Conservation (phyloP, 805 yeast species). For the Martiniozyma abietophila region DNA sequence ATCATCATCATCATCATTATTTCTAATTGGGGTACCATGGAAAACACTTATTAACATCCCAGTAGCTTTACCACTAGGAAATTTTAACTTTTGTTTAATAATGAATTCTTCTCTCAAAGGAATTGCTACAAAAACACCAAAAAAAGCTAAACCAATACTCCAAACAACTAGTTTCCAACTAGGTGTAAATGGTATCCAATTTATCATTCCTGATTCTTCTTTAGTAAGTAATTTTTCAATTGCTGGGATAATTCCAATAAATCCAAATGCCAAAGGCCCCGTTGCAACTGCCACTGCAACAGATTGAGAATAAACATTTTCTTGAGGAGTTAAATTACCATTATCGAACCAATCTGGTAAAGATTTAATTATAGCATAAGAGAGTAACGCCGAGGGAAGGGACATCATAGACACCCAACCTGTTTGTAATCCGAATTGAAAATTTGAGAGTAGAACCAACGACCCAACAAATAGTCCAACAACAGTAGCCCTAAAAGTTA, state of each 20-base stretch:
- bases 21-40: constrained; percentile 44
- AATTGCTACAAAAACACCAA: constrained; percentile 93
- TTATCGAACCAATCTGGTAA: constrained; percentile 24
- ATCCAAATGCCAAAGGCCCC: constrained; percentile 91
- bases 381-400: constrained; percentile 82
- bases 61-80: constrained; percentile 95
- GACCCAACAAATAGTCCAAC: constrained; percentile 85
- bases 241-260: constrained; percentile 94
- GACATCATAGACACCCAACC: constrained; percentile 99
- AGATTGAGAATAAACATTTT: constrained; percentile 86
- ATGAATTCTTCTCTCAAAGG: constrained; percentile 82
- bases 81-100: constrained; percentile 76
- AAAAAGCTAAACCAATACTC: constrained; percentile 82
- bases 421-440: constrained; percentile 93
- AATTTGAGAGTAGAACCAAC: constrained; percentile 76
- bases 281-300: constrained; percentile 96
- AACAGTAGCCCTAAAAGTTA: constrained; percentile 62
- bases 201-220: constrained; percentile 64
- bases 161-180: constrained; percentile 58
- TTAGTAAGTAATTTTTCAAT: constrained; percentile 76
- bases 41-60: constrained; percentile 86
- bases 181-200: constrained; percentile 27
- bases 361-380: constrained; percentile 71
- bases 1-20: background rate
- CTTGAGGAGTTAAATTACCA: constrained; percentile 72